Evolutionary conservation across 2,329 filamentous ascomycete species (phyloP), one percentile per base, ranked within the genome.

Genomic region (Colletotrichum scovillei): DNA sequence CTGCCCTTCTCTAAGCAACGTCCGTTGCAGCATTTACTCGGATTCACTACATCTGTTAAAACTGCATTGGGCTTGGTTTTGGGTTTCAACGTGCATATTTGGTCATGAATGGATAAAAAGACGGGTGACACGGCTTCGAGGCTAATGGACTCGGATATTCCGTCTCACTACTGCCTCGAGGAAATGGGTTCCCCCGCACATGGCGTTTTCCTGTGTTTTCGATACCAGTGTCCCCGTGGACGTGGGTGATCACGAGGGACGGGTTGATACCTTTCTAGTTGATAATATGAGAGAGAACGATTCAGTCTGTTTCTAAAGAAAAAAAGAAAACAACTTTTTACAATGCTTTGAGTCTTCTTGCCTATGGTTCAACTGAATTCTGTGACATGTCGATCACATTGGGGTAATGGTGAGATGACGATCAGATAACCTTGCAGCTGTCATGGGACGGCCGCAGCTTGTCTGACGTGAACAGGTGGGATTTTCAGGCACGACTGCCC

Each of bases 81-180:
- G 67, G 71, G 55, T 73, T 64, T 73, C 67, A 71, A 71, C 49
- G 71, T 71, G 71, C 67, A 73, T 71, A 64, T 62, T 66, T 57
- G 71, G 71, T 73, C 67, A 73, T 73, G 71, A 73, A 53, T 66
- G 71, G 67, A 66, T 71, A 73, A 73, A 73, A 73, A 73, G 71
- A 73, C 49, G 67, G 71, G 58, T 19, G 56, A 66, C 67, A 71
- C 67, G 56, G 67, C 67, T 66, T 60, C 60, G 14, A 52, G 71
- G 67, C 71, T 70, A n/a, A 22, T 32, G 9, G n/a, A 56, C 28
- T 38, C 26, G 56, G 67, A 11, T 24, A 46, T 60, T 12, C 55
- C 57, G 56, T 57, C 56, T 38, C 49, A 46, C 55, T 57, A 12
- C 28, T 60, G 67, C 71, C 38, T 62, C 26, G 49, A 53, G 67